Percentiles rank a stretch among this genome's conserved stretches.
phyloP scores from a whole-genome alignment of 192 early-diverging fungal genomes.

The Kickxella alabastrina region DNA sequence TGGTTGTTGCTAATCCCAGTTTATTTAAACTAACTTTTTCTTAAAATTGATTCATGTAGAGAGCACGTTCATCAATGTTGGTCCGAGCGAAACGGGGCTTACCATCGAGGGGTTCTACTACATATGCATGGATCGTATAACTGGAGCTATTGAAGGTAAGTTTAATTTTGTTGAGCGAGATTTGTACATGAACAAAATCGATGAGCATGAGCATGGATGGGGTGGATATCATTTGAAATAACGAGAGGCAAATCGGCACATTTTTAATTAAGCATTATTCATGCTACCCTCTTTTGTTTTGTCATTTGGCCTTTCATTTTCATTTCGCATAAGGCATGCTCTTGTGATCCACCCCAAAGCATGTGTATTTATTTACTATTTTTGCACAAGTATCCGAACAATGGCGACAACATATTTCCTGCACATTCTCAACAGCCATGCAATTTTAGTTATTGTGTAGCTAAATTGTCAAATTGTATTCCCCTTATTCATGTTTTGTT shows the following conservation, averaged over 20 bases:
- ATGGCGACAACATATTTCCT: background rate
- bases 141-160: constrained; percentile 57
- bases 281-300: background rate
- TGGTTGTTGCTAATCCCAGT: no score
- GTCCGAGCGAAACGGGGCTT: constrained; percentile 53
- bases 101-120: constrained; percentile 70
- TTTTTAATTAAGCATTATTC: no score
- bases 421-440: no score
- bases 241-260: no score
- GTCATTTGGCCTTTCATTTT: background rate
- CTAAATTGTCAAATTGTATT: no score
- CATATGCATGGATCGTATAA: constrained; percentile 57
- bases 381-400: background rate
- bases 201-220: no score
- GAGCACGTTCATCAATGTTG: constrained; percentile 54
- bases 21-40: background rate
- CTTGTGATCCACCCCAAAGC: no score
- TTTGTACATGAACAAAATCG: no score
- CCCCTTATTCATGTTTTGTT: background rate
- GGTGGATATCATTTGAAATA: no score
- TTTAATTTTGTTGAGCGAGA: constrained; percentile 1
- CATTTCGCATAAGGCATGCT: background rate
- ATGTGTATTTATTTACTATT: background rate
- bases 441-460: no score
- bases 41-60: constrained; percentile 28